phyloP scores from a whole-genome alignment of 768 basidiomycete genomes.

The Lentinula edodes region DNA sequence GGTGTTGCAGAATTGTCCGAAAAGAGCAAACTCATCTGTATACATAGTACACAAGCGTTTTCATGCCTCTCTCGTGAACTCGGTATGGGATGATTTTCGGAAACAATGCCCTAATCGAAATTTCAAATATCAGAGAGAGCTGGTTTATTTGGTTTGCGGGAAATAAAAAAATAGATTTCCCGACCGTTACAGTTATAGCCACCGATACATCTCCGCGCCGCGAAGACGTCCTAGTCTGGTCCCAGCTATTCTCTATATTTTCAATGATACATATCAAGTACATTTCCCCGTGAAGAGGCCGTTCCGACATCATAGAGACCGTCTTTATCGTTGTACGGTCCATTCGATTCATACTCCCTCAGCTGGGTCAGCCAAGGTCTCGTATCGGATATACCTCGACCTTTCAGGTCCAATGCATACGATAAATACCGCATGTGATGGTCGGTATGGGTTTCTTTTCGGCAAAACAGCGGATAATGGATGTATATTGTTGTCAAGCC shows the following conservation, averaged over 20 bases:
- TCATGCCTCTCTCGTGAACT: not conserved
- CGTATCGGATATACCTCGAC: conserved; percentile 1
- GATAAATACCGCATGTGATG: not conserved
- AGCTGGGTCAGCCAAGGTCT: not conserved
- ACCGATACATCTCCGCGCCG: not conserved
- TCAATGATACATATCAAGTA: not conserved
- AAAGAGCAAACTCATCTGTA: too few relatives aligned
- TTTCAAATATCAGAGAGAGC: not conserved
- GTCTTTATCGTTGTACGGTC: not conserved
- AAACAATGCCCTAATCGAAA: not conserved
- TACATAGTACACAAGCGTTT: too few relatives aligned
- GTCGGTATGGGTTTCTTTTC: not conserved
- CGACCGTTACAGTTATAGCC: not conserved
- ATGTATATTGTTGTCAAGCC: not conserved
- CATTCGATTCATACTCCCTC: not conserved
- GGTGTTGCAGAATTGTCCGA: too few relatives aligned
- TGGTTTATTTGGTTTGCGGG: too few relatives aligned
- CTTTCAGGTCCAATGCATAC: not conserved
- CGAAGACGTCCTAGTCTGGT: not conserved
- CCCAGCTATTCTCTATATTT: not conserved
- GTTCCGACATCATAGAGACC: not conserved
- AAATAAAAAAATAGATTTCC: too few relatives aligned
- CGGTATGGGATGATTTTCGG: not conserved
- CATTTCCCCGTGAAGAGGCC: not conserved
- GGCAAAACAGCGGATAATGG: conserved; percentile 6